Evolutionary conservation across 441 rosid genomes (phyloP).

Genomic region (Erysimum pusillum): DNA sequence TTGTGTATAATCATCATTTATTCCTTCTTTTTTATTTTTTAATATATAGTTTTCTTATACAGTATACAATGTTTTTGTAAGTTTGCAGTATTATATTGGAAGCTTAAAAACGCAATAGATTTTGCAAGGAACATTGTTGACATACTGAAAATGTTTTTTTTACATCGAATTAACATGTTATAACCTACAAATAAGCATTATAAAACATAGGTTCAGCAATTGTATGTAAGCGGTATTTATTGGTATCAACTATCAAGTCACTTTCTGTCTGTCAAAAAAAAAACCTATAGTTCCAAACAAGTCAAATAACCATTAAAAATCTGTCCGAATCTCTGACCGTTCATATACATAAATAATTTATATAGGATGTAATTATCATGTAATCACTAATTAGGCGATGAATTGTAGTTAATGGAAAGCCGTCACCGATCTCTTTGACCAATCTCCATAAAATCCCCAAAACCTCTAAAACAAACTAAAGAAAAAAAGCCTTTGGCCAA

Average conservation of each 20-base stretch:
- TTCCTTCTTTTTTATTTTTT: too few relatives aligned
- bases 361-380: neutral
- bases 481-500: neutral
- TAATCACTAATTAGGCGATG: constrained; percentile 4
- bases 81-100: neutral
- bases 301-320: constrained; percentile 19
- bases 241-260: constrained; percentile 18
- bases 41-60: neutral
- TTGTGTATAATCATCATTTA: neutral
- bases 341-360: neutral
- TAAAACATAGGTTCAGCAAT: neutral
- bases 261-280: neutral
- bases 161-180: neutral
- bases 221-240: neutral
- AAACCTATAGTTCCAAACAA: neutral
- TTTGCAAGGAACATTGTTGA: neutral
- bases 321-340: constrained; percentile 24
- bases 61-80: neutral
- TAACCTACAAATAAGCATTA: neutral
- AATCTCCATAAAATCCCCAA: constrained; percentile 26
- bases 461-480: neutral
- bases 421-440: constrained; percentile 35
- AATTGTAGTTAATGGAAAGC: constrained; percentile 3
- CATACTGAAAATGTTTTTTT: neutral
- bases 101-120: neutral